Evolutionary conservation across 441 rosid species (phyloP).

Genomic region (Gossypium gossypioides): DNA sequence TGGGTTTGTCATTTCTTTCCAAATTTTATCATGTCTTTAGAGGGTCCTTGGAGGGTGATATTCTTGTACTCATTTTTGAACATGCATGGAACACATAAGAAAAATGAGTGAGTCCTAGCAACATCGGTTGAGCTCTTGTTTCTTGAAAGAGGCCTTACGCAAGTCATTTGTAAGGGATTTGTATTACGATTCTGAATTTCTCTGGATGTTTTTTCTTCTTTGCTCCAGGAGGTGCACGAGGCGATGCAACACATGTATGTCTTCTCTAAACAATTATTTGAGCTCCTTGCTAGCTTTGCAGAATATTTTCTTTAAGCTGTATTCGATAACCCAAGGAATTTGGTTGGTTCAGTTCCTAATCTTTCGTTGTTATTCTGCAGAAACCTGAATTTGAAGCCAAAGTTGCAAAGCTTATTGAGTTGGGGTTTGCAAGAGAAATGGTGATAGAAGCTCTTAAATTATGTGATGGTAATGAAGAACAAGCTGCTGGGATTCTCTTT

Average conservation of each 20-base stretch:
- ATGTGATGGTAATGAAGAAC: conserved; percentile 80
- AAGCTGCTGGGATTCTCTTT: conserved; percentile 90
- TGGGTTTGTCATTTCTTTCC: too few relatives aligned
- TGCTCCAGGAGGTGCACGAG: conserved; percentile 32
- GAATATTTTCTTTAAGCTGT: not conserved
- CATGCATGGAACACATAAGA: too few relatives aligned
- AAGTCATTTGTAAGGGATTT: not conserved
- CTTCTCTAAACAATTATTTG: not conserved
- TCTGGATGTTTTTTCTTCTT: not conserved
- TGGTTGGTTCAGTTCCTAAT: not conserved
- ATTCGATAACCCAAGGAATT: not conserved
- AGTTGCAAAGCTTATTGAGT: conserved; percentile 74
- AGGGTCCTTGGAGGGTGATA: too few relatives aligned
- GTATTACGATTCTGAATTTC: not conserved
- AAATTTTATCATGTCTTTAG: too few relatives aligned
- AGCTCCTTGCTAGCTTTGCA: not conserved
- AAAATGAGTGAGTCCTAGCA: too few relatives aligned
- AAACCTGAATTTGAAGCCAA: conserved; percentile 77
- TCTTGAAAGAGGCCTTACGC: not conserved
- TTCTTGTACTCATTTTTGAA: too few relatives aligned
- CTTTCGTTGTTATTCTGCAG: conserved; percentile 24
- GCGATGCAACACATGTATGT: conserved; percentile 37
- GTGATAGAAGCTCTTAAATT: conserved; percentile 75
- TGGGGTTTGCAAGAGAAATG: conserved; percentile 70
- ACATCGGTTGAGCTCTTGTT: not conserved